Evolutionary conservation across 129 eudicot genomes (phyloP), one percentile per base, ranked within the genome.

Genomic region (Kitagawia praeruptora): DNA sequence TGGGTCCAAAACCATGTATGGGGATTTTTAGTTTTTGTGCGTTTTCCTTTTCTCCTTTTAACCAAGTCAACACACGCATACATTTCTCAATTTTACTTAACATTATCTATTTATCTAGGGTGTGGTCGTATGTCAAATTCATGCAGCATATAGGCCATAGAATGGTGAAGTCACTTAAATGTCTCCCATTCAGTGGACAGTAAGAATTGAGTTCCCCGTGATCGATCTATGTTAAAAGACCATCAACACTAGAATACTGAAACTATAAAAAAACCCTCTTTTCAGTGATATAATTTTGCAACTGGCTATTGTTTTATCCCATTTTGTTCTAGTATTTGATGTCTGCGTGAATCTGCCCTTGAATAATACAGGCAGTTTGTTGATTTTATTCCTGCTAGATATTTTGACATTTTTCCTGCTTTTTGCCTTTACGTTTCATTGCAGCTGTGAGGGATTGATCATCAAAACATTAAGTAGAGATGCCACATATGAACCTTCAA

Each of bases 401-500:
- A 6, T 51, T 14, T 56, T 53, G 75, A 42, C 67, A 58, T 8
- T n/a, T n/a, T 58, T 58, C 31, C 34, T 44, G 47, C n/a, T 75
- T 54, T 77, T 42, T n/a, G 0, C 38, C 37, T 31, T 42, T 9
- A 16, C 49, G 6, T 61, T 58, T 11, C 51, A 48, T 81, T 88
- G 83, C 86, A 94, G 97, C 77, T 94, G 87, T 51, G 98, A 94
- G 89, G 98, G 98, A 46, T 83, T 94, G 85, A 91, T 94, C 70
- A 91, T 94, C 83, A 94, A 94, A 88, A 94, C 98, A 25, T 80
- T 91, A 83, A 85, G 80, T 40, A 85, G 75, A 67, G 98, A 94
- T 75, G 98, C 98, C 46, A 94, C 98, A 16, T 94, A 91, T 77
- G 98, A 91, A 89, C 98, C 98, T 84, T 86, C 97, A 48, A 94